Percentiles rank a stretch among this genome's conserved stretches.
phyloP scores from a whole-genome alignment of 2,329 filamentous ascomycete genomes.

The Diaporthe caulivora region DNA sequence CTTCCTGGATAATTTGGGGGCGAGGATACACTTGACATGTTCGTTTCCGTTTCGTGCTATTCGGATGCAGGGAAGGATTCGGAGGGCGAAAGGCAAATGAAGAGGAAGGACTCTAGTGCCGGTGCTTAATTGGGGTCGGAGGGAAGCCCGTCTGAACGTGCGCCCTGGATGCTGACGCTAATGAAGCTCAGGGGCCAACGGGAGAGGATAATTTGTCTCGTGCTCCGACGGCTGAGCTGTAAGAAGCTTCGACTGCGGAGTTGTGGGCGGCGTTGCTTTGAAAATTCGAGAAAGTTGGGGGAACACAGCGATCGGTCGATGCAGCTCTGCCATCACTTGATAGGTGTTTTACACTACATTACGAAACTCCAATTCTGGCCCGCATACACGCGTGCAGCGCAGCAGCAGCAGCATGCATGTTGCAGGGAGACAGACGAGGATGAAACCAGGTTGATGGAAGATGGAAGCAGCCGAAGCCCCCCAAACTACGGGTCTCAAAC shows the following conservation, averaged over 20 bases:
- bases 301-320: neutral
- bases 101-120: too few species aligned
- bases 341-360: conserved; percentile 5
- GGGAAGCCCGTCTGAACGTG: neutral
- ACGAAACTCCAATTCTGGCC: neutral
- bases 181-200: neutral
- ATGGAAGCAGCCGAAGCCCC: neutral
- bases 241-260: neutral
- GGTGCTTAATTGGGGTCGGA: neutral
- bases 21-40: neutral
- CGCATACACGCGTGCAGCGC: neutral
- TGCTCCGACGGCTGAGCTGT: conserved; percentile 8
- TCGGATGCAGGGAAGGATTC: neutral
- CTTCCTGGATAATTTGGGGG: conserved; percentile 29
- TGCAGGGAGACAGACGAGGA: conserved; percentile 9
- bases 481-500: too few species aligned
- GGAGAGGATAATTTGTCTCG: neutral
- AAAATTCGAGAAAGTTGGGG: neutral
- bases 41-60: neutral
- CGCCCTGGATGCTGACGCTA: neutral
- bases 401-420: neutral
- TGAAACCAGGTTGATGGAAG: neutral
- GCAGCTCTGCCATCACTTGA: neutral
- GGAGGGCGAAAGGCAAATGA: neutral
- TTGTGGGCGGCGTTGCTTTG: too few species aligned